Percentiles rank a stretch among this genome's conserved stretches.
phyloP scores from a whole-genome alignment of 1,284 basidiomycete genomes.

The Pisolithus thermaeus region DNA sequence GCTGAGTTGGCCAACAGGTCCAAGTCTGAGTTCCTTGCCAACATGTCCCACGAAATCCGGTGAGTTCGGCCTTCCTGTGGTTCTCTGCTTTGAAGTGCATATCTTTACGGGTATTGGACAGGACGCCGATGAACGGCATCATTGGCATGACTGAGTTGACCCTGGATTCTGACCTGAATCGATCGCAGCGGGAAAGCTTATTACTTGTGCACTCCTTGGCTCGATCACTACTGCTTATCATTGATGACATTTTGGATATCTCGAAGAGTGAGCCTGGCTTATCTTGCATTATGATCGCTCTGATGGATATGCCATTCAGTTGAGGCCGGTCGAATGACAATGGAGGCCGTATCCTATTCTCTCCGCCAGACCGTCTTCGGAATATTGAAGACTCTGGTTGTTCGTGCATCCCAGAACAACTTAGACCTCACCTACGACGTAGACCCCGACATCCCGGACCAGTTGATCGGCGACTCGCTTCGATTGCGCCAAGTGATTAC shows the following conservation, averaged over 20 bases:
- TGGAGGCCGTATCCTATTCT: slow-evolving; percentile 99
- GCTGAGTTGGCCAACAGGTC: slow-evolving; percentile 94
- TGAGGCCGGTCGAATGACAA: slow-evolving; percentile 98
- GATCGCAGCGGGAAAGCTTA: slow-evolving; percentile 91
- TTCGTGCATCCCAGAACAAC: slow-evolving; percentile 96
- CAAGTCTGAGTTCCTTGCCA: slow-evolving; percentile 98
- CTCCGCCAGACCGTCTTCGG: slow-evolving; percentile 95
- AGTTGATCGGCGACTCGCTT: slow-evolving; percentile 94
- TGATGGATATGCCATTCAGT: slow-evolving; percentile 45
- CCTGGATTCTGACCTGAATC: slow-evolving; percentile 85
- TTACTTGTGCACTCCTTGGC: slow-evolving; percentile 95
- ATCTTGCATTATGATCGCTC: background rate
- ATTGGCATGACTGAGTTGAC: slow-evolving; percentile 99
- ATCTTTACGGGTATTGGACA: slow-evolving; percentile 26
- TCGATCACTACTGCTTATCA: slow-evolving; percentile 90
- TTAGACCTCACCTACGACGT: slow-evolving; percentile 97
- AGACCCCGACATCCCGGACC: slow-evolving; percentile 93
- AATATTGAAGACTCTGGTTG: slow-evolving; percentile 96
- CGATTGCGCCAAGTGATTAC: slow-evolving; percentile 92
- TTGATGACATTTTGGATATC: slow-evolving; percentile 97
- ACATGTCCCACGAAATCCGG: slow-evolving; percentile 97
- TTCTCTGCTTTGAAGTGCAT: slow-evolving; percentile 2
- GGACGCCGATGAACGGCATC: slow-evolving; percentile 98
- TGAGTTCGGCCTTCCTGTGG: slow-evolving; percentile 32
- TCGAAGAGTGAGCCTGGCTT: slow-evolving; percentile 74